These are phyloP conservation scores for Mortierella sp. DNA, from an alignment of 371 early-diverging fungal species.

Conservation along the genomic window DNA sequence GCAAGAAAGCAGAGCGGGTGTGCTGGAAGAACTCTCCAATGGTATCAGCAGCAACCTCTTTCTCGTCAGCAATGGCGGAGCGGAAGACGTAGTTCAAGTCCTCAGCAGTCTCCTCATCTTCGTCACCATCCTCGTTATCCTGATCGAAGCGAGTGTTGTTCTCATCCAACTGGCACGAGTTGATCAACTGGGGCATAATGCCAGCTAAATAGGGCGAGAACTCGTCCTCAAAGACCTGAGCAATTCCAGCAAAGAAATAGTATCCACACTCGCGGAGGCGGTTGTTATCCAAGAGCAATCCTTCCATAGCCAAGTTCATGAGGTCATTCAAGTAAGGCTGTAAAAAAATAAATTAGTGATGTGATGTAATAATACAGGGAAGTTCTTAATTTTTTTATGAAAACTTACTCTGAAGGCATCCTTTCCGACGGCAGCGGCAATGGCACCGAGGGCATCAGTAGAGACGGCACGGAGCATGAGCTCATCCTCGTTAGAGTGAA, in stretches of 20 bases:
- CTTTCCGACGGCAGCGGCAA: conserved; percentile 90
- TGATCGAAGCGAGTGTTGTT: conserved; percentile 54
- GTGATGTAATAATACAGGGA: background rate
- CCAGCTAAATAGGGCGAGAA: conserved; percentile 83
- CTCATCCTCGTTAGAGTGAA: conserved; percentile 72
- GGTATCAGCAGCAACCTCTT: conserved; percentile 92
- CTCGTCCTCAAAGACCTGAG: conserved; percentile 86
- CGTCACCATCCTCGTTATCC: conserved; percentile 57
- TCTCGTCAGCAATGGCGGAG: conserved; percentile 91
- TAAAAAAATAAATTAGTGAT: background rate
- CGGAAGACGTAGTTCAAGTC: conserved; percentile 69
- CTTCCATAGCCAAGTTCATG: conserved; percentile 86
- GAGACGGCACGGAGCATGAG: conserved; percentile 87
- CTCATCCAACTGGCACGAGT: conserved; percentile 81
- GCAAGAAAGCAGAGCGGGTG: conserved; percentile 81
- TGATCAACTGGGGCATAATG: conserved; percentile 81
- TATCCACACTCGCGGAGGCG: conserved; percentile 88
- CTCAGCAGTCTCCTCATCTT: conserved; percentile 71
- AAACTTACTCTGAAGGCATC: conserved; percentile 73
- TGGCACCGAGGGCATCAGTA: conserved; percentile 86
- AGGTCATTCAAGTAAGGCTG: conserved; percentile 77
- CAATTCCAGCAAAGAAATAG: conserved; percentile 87
- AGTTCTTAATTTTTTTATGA: background rate
- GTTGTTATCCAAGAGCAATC: conserved; percentile 77
- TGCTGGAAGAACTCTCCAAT: conserved; percentile 88